phyloP scores from a whole-genome alignment of 2,329 filamentous ascomycete genomes.

The Ceratocystis cubensis region DNA sequence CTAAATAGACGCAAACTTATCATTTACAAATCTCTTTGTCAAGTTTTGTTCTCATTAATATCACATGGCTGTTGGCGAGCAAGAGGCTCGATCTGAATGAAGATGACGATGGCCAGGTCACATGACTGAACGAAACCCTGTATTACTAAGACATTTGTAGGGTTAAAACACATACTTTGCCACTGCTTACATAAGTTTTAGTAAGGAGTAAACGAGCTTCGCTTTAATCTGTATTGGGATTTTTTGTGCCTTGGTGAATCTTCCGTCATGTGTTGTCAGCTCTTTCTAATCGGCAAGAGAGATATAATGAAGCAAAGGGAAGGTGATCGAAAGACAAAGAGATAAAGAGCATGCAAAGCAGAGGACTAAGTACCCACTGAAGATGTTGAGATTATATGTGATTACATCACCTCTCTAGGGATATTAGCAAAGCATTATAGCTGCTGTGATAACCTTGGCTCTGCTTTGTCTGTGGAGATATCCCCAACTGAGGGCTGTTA shows the following conservation, averaged over 20 bases:
- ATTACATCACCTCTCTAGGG: background rate
- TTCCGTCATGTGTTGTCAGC: conserved; percentile 16
- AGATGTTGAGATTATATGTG: background rate
- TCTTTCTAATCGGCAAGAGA: conserved; percentile 17
- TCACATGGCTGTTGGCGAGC: too few species aligned
- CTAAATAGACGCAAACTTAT: too few species aligned
- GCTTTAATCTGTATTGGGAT: too few species aligned
- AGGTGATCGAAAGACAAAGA: background rate
- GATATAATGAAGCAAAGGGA: background rate
- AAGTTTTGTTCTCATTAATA: too few species aligned
- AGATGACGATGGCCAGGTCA: background rate
- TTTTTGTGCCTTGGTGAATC: background rate
- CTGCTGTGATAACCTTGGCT: background rate
- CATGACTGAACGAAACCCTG: background rate
- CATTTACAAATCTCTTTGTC: too few species aligned
- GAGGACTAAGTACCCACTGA: background rate
- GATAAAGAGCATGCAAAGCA: background rate
- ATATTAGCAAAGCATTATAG: background rate
- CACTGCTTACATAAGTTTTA: background rate
- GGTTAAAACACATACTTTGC: background rate
- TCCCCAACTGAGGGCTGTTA: too few species aligned
- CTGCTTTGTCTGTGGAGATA: background rate
- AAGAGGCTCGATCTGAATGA: background rate
- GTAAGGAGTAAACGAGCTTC: background rate
- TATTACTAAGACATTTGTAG: background rate